Evolutionary conservation across 1,284 basidiomycete genomes (phyloP).

Genomic region (Naganishia sp.): DNA sequence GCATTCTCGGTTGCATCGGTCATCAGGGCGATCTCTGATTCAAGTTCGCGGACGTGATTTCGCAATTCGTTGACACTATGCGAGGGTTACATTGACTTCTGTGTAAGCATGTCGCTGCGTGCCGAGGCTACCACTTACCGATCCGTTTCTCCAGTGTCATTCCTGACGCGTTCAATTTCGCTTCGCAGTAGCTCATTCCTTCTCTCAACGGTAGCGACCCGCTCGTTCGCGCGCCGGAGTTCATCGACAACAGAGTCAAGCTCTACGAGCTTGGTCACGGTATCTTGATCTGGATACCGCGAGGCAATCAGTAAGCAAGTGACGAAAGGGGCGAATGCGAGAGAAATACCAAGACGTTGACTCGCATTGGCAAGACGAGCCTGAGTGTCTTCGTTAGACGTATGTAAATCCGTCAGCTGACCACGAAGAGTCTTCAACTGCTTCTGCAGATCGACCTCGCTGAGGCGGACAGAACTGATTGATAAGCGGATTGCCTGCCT

Average conservation of each 20-base stretch:
- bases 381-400: constrained; percentile 86
- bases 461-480: constrained; percentile 45
- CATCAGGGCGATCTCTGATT: constrained; percentile 70
- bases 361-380: constrained; percentile 85
- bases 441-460: constrained; percentile 85
- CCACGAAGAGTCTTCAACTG: constrained; percentile 80
- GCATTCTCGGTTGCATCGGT: constrained; percentile 69
- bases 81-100: not conserved
- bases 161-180: constrained; percentile 85
- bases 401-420: constrained; percentile 84
- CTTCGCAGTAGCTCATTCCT: constrained; percentile 90
- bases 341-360: constrained; percentile 71
- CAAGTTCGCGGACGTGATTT: constrained; percentile 68
- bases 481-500: not conserved
- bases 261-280: constrained; percentile 80
- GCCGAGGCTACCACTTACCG: constrained; percentile 57
- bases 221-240: constrained; percentile 85
- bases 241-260: constrained; percentile 91
- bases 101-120: constrained; percentile 1
- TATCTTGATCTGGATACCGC: constrained; percentile 71
- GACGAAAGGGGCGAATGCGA: constrained; percentile 27
- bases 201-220: constrained; percentile 86
- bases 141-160: constrained; percentile 73
- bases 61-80: constrained; percentile 66
- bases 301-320: not conserved